Percentiles rank a stretch among this genome's conserved stretches.
phyloP scores from a whole-genome alignment of 495 filamentous ascomycete species.

The Xylaria scruposa region DNA sequence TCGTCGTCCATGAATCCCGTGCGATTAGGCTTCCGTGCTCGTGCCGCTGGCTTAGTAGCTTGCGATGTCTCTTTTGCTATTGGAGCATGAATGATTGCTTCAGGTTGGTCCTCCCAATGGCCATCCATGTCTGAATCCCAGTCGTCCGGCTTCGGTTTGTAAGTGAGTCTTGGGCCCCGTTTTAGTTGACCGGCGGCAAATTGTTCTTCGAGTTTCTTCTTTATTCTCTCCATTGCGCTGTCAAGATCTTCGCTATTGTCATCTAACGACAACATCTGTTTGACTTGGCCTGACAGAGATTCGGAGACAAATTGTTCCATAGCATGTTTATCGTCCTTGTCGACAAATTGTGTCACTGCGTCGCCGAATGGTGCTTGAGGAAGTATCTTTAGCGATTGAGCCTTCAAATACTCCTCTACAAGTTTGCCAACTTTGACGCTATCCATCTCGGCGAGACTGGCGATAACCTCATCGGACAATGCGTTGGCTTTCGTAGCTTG shows the following conservation, averaged over 20 bases:
- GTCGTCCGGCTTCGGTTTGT: conserved; percentile 75
- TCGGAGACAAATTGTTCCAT: conserved; percentile 89
- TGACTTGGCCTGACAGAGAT: conserved; percentile 76
- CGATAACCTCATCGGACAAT: conserved; percentile 63
- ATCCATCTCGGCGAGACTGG: conserved; percentile 69
- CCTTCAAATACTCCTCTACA: conserved; percentile 80
- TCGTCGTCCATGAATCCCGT: conserved; percentile 43
- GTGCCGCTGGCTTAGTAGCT: conserved; percentile 38
- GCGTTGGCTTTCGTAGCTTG: conserved; percentile 48
- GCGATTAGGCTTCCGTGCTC: conserved; percentile 33
- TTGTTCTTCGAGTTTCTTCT: conserved; percentile 70
- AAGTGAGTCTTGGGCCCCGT: conserved; percentile 58
- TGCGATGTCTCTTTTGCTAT: conserved; percentile 53
- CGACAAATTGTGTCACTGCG: conserved; percentile 90
- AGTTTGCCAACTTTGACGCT: conserved; percentile 86
- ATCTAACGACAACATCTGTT: conserved; percentile 72
- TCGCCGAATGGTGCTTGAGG: conserved; percentile 91
- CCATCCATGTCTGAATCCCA: conserved; percentile 93
- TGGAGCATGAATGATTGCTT: conserved; percentile 62
- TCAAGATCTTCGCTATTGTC: conserved; percentile 73
- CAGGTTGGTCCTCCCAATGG: conserved; percentile 79
- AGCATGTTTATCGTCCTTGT: conserved; percentile 93
- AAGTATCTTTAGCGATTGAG: conserved; percentile 84
- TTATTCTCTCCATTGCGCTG: conserved; percentile 73
- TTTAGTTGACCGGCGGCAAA: conserved; percentile 73